Conservation (phyloP, 768 basidiomycete genomes). For the Suillus subluteus region DNA sequence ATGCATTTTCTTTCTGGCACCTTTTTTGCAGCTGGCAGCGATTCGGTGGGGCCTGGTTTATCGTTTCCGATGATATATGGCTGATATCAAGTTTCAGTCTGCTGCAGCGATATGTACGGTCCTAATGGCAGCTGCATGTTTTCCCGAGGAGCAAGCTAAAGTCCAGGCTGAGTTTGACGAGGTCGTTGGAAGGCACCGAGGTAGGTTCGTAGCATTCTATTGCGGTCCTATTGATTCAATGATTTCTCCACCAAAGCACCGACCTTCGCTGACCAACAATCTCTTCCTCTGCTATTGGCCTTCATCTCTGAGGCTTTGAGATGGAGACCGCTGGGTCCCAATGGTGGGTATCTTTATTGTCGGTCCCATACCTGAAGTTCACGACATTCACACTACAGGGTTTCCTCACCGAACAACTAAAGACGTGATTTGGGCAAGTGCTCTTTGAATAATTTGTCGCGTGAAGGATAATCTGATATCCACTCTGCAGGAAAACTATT, state of each 20-base stretch:
- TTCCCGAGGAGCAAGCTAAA: constrained; percentile 2
- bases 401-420: constrained; percentile 11
- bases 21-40: not conserved
- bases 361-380: not conserved
- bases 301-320: constrained; percentile 1
- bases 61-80: not conserved
- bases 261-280: not conserved
- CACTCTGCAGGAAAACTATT: constrained; percentile 24
- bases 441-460: not conserved
- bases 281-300: not conserved
- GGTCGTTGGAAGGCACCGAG: not conserved
- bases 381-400: not conserved
- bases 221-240: not conserved
- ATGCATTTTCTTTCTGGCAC: constrained; percentile 1
- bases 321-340: not conserved
- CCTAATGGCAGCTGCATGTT: constrained; percentile 3
- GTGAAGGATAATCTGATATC: not conserved
- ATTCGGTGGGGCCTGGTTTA: not conserved
- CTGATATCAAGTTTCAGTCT: not conserved
- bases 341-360: not conserved
- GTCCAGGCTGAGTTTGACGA: not conserved
- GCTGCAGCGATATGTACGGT: not conserved
- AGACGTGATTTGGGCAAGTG: constrained; percentile 10
- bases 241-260: constrained; percentile 1
- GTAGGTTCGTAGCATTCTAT: not conserved